Evolutionary conservation across 208 protist species (phyloP).

Genomic region (Acanthamoeba castellanii): DNA sequence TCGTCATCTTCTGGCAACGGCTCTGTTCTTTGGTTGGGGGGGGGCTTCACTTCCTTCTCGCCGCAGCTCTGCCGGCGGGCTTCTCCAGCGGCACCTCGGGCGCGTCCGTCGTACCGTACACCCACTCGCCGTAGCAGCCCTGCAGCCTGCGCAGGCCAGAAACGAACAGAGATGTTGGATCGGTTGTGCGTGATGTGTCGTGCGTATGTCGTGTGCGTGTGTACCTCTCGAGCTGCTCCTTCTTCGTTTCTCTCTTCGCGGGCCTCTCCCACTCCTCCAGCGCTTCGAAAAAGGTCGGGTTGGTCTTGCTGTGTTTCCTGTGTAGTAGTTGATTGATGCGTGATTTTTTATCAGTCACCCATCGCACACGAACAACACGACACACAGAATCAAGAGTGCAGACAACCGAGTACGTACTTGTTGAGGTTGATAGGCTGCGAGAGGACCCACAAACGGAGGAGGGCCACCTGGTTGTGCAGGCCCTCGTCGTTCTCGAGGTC

Average conservation of each 20-base stretch:
- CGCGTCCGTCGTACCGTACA: background rate
- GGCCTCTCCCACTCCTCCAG: background rate
- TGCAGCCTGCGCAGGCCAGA: background rate
- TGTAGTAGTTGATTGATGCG: background rate
- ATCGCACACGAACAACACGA: too few relatives aligned
- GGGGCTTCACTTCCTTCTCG: too few relatives aligned
- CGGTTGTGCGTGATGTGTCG: background rate
- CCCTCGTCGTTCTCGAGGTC: slow-evolving; percentile 1
- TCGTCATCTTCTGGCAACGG: background rate
- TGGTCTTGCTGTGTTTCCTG: background rate
- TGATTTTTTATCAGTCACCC: too few relatives aligned
- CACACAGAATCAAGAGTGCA: background rate
- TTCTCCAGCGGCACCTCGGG: background rate
- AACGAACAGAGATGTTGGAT: background rate
- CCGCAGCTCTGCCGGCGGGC: background rate
- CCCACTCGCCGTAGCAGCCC: background rate
- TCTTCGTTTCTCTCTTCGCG: background rate
- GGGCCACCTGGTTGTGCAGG: slow-evolving; percentile 4
- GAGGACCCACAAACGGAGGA: slow-evolving; percentile 34
- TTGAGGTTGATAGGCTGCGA: slow-evolving; percentile 45
- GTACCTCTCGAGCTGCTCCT: background rate
- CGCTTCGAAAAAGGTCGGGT: slow-evolving; percentile 10
- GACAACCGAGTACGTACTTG: background rate
- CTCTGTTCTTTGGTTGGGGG: background rate
- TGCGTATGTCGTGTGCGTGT: background rate